Base-by-base conservation (phyloP, 495 filamentous ascomycete genomes). In the Penicillium ucsense region DNA sequence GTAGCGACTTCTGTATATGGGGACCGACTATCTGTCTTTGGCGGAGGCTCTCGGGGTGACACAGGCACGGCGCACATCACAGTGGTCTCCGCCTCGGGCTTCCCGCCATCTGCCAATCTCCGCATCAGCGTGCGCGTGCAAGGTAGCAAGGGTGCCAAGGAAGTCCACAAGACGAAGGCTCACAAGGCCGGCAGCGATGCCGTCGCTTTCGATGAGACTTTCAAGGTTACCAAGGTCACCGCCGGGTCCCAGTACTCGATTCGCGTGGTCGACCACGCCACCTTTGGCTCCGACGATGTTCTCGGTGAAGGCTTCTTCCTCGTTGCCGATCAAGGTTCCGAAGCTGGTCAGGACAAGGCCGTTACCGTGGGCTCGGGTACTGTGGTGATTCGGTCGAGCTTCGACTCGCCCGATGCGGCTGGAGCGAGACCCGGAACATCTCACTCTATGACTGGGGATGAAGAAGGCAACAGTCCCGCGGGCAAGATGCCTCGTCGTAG, bases 291-390 rank as follows among this genome's bases (percentile, higher is more conserved):
- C 35, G 90, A 95, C 56, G 80, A 84, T 38, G 73, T 80, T 31
- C 72, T 97, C 7, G 92, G 92, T 38, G 89, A 97, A 54, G 77
- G 73, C 0, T 52, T 83, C n/a, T 94, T 95, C 72, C 90, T 94
- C 58, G 82, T 98, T 9, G 86, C 86, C 46, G 90, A 98, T 57
- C 82, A 84, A 47, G 81, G 82, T 10, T 68, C 71, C 1, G 56
- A 63, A 27, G 67, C 72, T 3, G 81, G 82, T 12, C 73, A 78
- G 35, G 88, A 95, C 53, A 94, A 90, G 73, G 55, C 73, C 9
- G 67, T 98, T 31, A 70, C 63, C 11, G 79, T 85, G 44, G 89
- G 89, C 8, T 68, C 63, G 20, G 86, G 88, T 7, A 74, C 61
- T 2, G 82, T 92, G 10, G 69, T 75, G 1, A 64, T 94, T 42